phyloP scores from a whole-genome alignment of 805 yeast genomes.

The Saccharomycopsis fibuligera region DNA sequence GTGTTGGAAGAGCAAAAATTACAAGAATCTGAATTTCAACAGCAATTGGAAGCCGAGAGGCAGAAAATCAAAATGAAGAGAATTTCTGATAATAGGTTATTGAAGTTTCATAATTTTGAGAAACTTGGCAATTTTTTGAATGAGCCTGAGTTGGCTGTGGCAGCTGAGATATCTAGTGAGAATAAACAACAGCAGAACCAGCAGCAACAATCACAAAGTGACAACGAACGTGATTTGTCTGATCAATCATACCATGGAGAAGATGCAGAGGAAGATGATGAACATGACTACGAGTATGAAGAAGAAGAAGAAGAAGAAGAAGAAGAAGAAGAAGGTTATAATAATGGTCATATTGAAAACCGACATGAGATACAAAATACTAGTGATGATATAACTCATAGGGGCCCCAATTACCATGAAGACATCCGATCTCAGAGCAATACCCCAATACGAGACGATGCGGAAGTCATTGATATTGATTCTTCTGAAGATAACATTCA shows the following conservation, averaged over 20 bases:
- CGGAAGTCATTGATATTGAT: too few relatives aligned
- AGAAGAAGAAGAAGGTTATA: conserved; percentile 8
- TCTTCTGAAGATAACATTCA: too few relatives aligned
- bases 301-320: conserved; percentile 2
- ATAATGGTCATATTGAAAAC: too few relatives aligned
- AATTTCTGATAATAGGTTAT: conserved; percentile 13
- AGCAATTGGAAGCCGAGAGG: conserved; percentile 30
- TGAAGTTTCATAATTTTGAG: conserved; percentile 7
- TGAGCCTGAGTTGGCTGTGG: neutral
- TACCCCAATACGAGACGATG: too few relatives aligned
- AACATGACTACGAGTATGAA: neutral
- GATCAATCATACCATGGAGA: neutral
- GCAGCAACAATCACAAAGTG: neutral
- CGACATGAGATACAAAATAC: neutral
- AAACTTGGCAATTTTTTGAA: conserved; percentile 9
- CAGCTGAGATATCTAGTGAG: neutral
- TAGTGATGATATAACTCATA: too few relatives aligned
- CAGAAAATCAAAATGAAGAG: conserved; percentile 23
- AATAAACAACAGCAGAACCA: neutral
- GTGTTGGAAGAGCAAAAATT: conserved; percentile 28
- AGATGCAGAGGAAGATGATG: neutral
- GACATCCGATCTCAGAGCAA: too few relatives aligned
- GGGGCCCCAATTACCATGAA: too few relatives aligned
- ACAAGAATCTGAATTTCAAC: conserved; percentile 34
- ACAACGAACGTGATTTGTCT: neutral